Conservation (phyloP, 495 filamentous ascomycete genomes). For the Penicillium simplicissimum region DNA sequence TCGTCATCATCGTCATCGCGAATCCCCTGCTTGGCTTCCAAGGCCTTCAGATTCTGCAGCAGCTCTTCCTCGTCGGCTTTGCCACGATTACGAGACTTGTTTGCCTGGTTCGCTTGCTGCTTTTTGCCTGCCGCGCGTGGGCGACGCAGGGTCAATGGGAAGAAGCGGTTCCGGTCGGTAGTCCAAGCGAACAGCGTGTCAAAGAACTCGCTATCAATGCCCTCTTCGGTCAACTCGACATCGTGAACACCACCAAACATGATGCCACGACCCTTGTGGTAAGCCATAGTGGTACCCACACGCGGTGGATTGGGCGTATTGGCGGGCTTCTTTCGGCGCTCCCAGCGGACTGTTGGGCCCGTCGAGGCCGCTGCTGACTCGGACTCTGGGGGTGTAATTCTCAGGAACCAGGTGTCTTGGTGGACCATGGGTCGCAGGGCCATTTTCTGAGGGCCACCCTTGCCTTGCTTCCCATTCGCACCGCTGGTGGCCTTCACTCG, state of each 20-base stretch:
- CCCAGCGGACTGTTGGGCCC: slow-evolving; percentile 78
- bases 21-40: slow-evolving; percentile 67
- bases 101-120: slow-evolving; percentile 53
- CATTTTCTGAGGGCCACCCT: slow-evolving; percentile 63
- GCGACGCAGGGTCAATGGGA: slow-evolving; percentile 74
- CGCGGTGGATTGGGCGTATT: slow-evolving; percentile 83
- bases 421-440: slow-evolving; percentile 84
- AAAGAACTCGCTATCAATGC: slow-evolving; percentile 95
- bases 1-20: slow-evolving; percentile 57
- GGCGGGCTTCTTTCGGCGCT: slow-evolving; percentile 85
- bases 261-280: slow-evolving; percentile 90
- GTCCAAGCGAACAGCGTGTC: slow-evolving; percentile 88
- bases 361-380: slow-evolving; percentile 58
- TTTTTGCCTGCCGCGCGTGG: slow-evolving; percentile 63
- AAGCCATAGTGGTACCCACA: slow-evolving; percentile 87
- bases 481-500: slow-evolving; percentile 69
- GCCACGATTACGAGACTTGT: slow-evolving; percentile 64
- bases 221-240: slow-evolving; percentile 90
- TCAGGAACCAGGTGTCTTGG: slow-evolving; percentile 91
- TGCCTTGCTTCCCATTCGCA: slow-evolving; percentile 56
- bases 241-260: slow-evolving; percentile 94
- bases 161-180: slow-evolving; percentile 90
- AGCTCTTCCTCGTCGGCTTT: slow-evolving; percentile 90
- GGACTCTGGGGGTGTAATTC: slow-evolving; percentile 68
- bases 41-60: slow-evolving; percentile 74